Evolutionary conservation across 1,139 yeast species (phyloP).

Genomic region (Meyerozyma smithsonii): DNA sequence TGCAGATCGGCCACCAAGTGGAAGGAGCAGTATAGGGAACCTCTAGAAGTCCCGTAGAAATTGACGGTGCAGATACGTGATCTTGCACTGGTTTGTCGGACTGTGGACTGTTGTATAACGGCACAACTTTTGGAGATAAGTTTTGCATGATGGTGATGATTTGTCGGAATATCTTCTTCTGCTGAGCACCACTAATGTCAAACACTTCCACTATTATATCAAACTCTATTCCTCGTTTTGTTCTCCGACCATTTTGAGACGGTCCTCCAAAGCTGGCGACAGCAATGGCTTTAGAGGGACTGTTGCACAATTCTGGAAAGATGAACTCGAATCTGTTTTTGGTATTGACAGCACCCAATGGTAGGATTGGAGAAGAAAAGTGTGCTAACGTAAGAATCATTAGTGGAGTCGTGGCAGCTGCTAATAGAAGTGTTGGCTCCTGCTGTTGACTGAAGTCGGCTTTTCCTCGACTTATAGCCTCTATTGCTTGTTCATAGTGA

Average conservation of each 20-base stretch:
- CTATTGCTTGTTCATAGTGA: neutral
- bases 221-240: slow-evolving; percentile 1
- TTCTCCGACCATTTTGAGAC: neutral
- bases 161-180: neutral
- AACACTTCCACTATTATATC: neutral
- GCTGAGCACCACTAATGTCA: neutral
- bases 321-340: neutral
- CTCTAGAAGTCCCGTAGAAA: neutral
- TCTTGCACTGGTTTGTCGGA: too few relatives aligned
- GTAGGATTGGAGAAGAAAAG: slow-evolving; percentile 1
- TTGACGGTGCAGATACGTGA: too few relatives aligned
- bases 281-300: neutral
- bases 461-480: neutral
- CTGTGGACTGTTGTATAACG: too few relatives aligned
- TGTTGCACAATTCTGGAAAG: neutral
- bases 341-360: neutral
- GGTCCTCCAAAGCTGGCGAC: neutral
- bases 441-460: neutral
- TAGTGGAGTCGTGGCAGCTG: slow-evolving; percentile 1
- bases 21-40: neutral
- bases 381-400: neutral
- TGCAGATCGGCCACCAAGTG: neutral
- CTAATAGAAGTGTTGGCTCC: neutral
- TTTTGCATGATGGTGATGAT: neutral
- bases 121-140: too few relatives aligned